Evolutionary conservation across 345 rosid genomes (phyloP).

Genomic region (Boechera divaricarpa): DNA sequence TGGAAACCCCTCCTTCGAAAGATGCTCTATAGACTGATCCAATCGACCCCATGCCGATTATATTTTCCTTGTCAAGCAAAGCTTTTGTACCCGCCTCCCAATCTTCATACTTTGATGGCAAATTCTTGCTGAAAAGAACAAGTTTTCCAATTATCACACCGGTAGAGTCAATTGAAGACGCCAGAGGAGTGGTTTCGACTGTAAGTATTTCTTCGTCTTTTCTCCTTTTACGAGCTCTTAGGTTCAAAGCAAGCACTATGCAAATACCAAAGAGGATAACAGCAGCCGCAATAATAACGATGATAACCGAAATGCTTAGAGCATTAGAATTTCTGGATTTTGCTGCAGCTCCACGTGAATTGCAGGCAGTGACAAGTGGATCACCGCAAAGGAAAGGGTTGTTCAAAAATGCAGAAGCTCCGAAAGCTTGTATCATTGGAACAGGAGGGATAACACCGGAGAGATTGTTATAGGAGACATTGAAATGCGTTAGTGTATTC

Average conservation of each 20-base stretch:
- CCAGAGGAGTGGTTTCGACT: conserved; percentile 78
- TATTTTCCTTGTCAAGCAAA: conserved; percentile 84
- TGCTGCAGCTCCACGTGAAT: conserved; percentile 42
- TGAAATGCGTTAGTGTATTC: conserved; percentile 56
- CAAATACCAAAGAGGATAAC: conserved; percentile 85
- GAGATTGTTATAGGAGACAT: conserved; percentile 79
- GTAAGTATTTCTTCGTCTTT: conserved; percentile 54
- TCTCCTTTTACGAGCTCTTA: conserved; percentile 64
- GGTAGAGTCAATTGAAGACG: conserved; percentile 66
- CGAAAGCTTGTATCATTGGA: conserved; percentile 62
- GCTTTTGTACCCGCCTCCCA: conserved; percentile 96
- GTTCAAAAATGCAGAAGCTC: conserved; percentile 71
- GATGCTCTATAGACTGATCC: conserved; percentile 83
- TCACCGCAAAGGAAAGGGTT: conserved; percentile 78
- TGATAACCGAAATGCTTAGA: conserved; percentile 76
- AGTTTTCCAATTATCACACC: conserved; percentile 84
- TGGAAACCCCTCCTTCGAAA: conserved; percentile 88
- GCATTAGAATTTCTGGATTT: conserved; percentile 51
- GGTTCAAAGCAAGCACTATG: conserved; percentile 78
- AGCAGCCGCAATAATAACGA: conserved; percentile 86
- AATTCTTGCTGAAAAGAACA: conserved; percentile 89
- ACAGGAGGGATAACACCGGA: conserved; percentile 69
- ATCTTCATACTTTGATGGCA: conserved; percentile 94
- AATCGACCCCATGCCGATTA: conserved; percentile 85
- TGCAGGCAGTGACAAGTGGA: conserved; percentile 70